These are phyloP conservation scores for Drechslerella coelobrocha DNA, from an alignment of 2,329 filamentous ascomycete species.

Conservation along the genomic window DNA sequence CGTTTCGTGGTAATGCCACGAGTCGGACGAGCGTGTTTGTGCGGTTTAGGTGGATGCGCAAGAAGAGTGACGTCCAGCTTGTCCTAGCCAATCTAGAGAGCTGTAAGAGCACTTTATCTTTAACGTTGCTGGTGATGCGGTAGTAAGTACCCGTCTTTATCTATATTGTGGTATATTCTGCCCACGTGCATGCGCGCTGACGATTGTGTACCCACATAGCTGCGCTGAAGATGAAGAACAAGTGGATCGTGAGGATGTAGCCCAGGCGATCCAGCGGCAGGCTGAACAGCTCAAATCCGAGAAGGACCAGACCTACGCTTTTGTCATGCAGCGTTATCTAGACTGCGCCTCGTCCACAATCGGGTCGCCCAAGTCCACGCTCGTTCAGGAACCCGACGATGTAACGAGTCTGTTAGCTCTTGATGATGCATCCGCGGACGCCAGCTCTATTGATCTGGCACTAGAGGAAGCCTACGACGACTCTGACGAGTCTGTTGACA, in stretches of 20 bases:
- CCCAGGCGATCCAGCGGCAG: slow-evolving; percentile 37
- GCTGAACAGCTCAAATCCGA: slow-evolving; percentile 37
- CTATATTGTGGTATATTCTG: background rate
- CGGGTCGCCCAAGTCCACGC: slow-evolving; percentile 41
- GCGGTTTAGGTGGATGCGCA: slow-evolving; percentile 46
- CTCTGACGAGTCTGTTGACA: slow-evolving; percentile 26
- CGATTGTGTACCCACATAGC: slow-evolving; percentile 8
- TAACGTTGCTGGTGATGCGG: slow-evolving; percentile 42
- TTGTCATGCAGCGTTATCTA: slow-evolving; percentile 44
- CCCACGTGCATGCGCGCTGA: background rate
- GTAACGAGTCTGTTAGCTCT: slow-evolving; percentile 30
- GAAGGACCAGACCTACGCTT: slow-evolving; percentile 42
- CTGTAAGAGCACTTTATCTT: slow-evolving; percentile 46
- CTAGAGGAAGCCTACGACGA: background rate
- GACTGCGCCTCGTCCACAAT: slow-evolving; percentile 46
- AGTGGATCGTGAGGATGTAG: slow-evolving; percentile 34
- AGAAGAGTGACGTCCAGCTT: slow-evolving; percentile 36
- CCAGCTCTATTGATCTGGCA: background rate
- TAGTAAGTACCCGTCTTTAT: slow-evolving; percentile 28
- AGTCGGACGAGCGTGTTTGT: slow-evolving; percentile 23
- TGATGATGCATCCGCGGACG: slow-evolving; percentile 29
- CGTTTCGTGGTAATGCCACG: slow-evolving; percentile 10
- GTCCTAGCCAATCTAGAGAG: slow-evolving; percentile 41
- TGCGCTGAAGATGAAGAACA: slow-evolving; percentile 34
- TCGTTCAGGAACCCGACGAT: slow-evolving; percentile 31